Base-by-base conservation (phyloP, 1,284 basidiomycete species). In the Pseudomicrostroma phylloplanum region DNA sequence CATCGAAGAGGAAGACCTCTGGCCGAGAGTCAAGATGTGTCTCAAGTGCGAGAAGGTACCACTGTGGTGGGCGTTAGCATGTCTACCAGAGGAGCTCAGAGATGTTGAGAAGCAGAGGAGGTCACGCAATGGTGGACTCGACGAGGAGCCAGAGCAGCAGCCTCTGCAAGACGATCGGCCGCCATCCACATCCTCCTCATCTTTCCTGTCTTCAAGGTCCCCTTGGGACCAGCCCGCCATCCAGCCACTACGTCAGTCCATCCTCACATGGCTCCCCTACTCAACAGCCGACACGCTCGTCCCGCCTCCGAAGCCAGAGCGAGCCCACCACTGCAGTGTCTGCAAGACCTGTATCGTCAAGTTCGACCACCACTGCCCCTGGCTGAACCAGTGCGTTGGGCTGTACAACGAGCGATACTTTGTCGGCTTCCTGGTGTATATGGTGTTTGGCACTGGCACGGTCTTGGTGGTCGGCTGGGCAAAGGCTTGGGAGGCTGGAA, bases 331-430 rank as follows among this genome's bases (percentile, higher is more conserved):
- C 80, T 98, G 94, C 81, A 85, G 88, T 11, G 88, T 96, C 68
- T 98, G 94, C 80, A 90, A 91, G 67, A 86, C 85, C 58, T 98
- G 96, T 79, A 86, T 96, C 23, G 81, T 97, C 57, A 92, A 96
- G 78, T 97, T 89, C 81, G 77, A 79, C 58, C 77, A 79, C 61
- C 77, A 79, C 60, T 77, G 76, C 58, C 71, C 80, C 89, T 92
- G 94, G 94, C 88, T 98, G 69, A 97, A 97, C 78, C 90, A 91
- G 84, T 97, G 93, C 73, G 84, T 98, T 25, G 94, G 96, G 1
- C 79, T 97, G 7, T 84, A 94, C 77, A 98, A 98, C 76, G 93
- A 97, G 79, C 86, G 94, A 0, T 91, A 97, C 80, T 98, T 98
- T 73, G 85, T 96, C 40, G 82, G 97, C 41, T 98, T 97, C 84